Evolutionary conservation across 2,329 filamentous ascomycete genomes (phyloP), one percentile per base, ranked within the genome.

Genomic region (Cladosporium phlei): DNA sequence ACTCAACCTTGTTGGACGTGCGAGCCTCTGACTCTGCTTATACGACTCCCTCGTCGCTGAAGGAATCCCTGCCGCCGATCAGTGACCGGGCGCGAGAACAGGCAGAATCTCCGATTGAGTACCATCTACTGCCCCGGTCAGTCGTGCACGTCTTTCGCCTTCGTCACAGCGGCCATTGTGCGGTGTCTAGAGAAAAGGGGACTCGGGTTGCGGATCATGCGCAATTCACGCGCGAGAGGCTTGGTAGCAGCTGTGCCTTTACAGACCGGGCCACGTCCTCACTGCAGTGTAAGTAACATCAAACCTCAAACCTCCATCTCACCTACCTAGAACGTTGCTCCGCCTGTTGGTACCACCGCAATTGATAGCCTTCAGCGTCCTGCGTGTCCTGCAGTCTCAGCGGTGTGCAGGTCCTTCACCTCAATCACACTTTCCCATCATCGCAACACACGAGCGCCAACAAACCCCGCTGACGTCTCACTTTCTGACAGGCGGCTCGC

Each of bases 1-100:
- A 43, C 28, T 17, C 29, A 2, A 98, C 93, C 68, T 91, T 86
- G 62, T 29, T 25, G 12, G 12, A 19, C 11, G 24, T 22, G 39
- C 9, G 16, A 43, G 27, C 30, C 42, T 45, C 42, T 37, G 32
- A 45, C 42, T 37, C 32, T 35, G 30, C 16, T 28, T 20, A 28
- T 37, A 22, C 32, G n/a, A 35, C 42, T 19, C 22, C 27, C 16
- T 22, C 38, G 14, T 27, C 17, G 32, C 27, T 28, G 42, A 27
- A 32, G 37, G 21, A 10, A 45, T 28, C 42, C 42, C 42, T 45
- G 42, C 21, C 32, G 42, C 27, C 42, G 42, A 45, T 45, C 42
- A 17, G 39, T 37, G 24, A 29, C 42, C 32, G 12, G 42, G 42
- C 42, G 32, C 42, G 32, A 45, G 48, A 59, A 59, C 50, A 49